Conservation (phyloP, 2,329 filamentous ascomycete genomes). For the Cercospora sojina region DNA sequence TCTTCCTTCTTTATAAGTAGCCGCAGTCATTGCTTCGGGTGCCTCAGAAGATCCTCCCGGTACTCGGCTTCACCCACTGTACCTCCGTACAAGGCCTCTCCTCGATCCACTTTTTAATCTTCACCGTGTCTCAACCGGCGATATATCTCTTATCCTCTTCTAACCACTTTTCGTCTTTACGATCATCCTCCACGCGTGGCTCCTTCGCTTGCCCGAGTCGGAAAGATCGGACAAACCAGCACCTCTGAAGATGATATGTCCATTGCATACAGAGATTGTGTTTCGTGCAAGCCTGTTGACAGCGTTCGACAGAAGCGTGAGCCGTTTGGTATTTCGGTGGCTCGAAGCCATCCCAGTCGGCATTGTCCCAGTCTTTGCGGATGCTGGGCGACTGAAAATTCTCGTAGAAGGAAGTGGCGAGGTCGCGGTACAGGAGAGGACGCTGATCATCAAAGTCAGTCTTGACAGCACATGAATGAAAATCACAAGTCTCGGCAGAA, state of each 20-base stretch:
- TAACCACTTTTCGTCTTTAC: constrained; percentile 30
- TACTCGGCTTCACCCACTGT: constrained; percentile 42
- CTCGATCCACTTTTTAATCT: constrained; percentile 39
- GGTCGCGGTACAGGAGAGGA: constrained; percentile 33
- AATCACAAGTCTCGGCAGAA: background rate
- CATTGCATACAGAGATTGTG: constrained; percentile 40
- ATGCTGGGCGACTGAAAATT: constrained; percentile 18
- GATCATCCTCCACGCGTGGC: constrained; percentile 29
- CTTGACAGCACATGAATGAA: background rate
- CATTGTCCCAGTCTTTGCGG: constrained; percentile 40
- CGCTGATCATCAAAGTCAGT: constrained; percentile 5
- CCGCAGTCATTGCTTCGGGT: too few relatives aligned
- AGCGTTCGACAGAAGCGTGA: constrained; percentile 37
- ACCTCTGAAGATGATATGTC: constrained; percentile 30
- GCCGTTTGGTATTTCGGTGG: constrained; percentile 30
- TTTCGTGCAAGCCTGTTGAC: constrained; percentile 49
- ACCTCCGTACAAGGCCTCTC: constrained; percentile 41
- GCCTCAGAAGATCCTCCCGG: constrained; percentile 27
- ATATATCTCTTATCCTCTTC: constrained; percentile 41
- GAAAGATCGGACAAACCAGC: constrained; percentile 37
- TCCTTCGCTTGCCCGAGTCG: constrained; percentile 41
- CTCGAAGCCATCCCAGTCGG: constrained; percentile 36
- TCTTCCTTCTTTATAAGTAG: too few relatives aligned
- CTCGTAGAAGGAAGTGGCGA: constrained; percentile 35
- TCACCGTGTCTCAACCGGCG: constrained; percentile 42